These are phyloP conservation scores for Cetraspora pellucida DNA, from an alignment of 192 early-diverging fungal species.

Conservation along the genomic window DNA sequence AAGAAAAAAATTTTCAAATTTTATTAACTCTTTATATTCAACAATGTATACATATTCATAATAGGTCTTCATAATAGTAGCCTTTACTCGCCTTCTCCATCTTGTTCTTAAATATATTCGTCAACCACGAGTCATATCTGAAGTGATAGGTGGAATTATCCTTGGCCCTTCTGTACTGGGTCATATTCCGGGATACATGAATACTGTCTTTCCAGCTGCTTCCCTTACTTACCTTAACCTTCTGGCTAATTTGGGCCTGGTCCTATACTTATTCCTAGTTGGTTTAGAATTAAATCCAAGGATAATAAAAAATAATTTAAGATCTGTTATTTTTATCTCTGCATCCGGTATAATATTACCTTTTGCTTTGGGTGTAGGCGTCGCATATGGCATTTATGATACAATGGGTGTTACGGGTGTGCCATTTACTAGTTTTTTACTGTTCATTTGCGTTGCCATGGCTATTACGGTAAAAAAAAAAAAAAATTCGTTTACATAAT, in stretches of 20 bases:
- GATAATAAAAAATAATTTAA: slow-evolving; percentile 56
- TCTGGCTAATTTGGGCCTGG: slow-evolving; percentile 84
- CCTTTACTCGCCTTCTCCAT: slow-evolving; percentile 69
- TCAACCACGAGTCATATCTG: slow-evolving; percentile 90
- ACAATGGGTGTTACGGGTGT: too few species aligned
- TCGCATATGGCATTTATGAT: slow-evolving; percentile 70
- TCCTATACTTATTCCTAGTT: slow-evolving; percentile 88
- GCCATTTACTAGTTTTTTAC: slow-evolving; percentile 73
- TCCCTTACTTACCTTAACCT: slow-evolving; percentile 76
- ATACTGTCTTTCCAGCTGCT: slow-evolving; percentile 71
- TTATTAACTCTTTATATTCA: too few species aligned
- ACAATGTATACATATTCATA: too few species aligned
- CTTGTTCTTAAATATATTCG: slow-evolving; percentile 58
- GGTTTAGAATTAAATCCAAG: slow-evolving; percentile 81
- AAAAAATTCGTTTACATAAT: too few species aligned
- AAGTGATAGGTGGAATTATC: slow-evolving; percentile 87
- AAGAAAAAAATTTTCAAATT: too few species aligned
- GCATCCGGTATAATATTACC: slow-evolving; percentile 80
- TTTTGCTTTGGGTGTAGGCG: slow-evolving; percentile 75
- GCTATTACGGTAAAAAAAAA: slow-evolving; percentile 77
- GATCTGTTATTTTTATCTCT: slow-evolving; percentile 64
- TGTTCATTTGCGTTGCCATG: slow-evolving; percentile 91
- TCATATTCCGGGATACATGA: slow-evolving; percentile 67
- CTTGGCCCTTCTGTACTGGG: slow-evolving; percentile 87
- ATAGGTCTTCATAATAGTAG: slow-evolving; percentile 67